phyloP scores from a whole-genome alignment of 2,329 filamentous ascomycete genomes.

The Zopfia rhizophila region DNA sequence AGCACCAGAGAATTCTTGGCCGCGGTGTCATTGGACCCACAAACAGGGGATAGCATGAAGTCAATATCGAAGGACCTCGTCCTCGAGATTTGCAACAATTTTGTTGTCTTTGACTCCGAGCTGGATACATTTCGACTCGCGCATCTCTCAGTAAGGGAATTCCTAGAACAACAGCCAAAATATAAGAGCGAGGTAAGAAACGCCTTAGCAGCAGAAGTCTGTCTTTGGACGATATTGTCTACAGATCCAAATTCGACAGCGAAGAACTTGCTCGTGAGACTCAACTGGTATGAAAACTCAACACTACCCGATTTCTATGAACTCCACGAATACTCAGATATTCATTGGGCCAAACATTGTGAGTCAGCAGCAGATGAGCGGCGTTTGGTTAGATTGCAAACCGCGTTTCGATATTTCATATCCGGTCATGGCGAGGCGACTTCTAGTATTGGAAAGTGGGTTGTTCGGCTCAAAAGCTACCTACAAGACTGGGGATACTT shows the following conservation, averaged over 20 bases:
- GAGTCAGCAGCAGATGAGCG: conserved; percentile 9
- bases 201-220: conserved; percentile 1
- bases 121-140: conserved; percentile 32
- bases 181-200: background rate
- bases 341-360: conserved; percentile 17
- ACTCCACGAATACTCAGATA: conserved; percentile 16
- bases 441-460: conserved; percentile 11
- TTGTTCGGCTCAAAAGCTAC: conserved; percentile 2
- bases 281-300: conserved; percentile 8
- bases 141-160: conserved; percentile 38
- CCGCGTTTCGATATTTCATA: conserved; percentile 8
- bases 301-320: conserved; percentile 3
- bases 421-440: background rate
- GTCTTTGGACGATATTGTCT: too few relatives aligned
- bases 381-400: conserved; percentile 12
- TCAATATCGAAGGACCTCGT: conserved; percentile 16
- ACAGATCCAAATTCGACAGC: conserved; percentile 3
- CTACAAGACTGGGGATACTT: background rate
- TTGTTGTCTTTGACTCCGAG: conserved; percentile 29
- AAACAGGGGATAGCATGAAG: background rate
- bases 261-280: conserved; percentile 8
- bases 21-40: conserved; percentile 9
- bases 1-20: conserved; percentile 20
- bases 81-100: conserved; percentile 29
- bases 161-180: conserved; percentile 16